phyloP scores from a whole-genome alignment of 2,329 filamentous ascomycete species.

The Diaporthe citriasiana region DNA sequence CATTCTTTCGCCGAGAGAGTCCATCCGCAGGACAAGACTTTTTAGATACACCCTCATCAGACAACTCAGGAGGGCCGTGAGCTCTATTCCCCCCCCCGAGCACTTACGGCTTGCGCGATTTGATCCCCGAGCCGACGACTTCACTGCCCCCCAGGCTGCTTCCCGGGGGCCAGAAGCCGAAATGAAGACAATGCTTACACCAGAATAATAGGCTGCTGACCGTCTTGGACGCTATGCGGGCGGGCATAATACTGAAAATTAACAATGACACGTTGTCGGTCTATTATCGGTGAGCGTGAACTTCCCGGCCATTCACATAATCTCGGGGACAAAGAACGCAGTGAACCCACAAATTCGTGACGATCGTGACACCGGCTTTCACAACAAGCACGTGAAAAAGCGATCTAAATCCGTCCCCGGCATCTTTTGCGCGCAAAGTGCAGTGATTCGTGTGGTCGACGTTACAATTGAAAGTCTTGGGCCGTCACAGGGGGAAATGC shows the following conservation, averaged over 20 bases:
- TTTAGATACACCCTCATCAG: neutral
- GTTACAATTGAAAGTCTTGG: slow-evolving; percentile 31
- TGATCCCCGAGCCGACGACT: neutral
- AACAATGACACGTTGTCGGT: neutral
- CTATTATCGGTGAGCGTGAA: neutral
- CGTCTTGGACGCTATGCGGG: neutral
- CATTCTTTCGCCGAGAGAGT: neutral
- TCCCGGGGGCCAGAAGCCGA: slow-evolving; percentile 13
- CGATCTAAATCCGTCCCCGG: slow-evolving; percentile 4
- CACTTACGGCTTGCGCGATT: neutral
- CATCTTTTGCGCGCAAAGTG: slow-evolving; percentile 1
- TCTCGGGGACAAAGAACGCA: slow-evolving; percentile 17
- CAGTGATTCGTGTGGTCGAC: slow-evolving; percentile 11
- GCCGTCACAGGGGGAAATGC: slow-evolving; percentile 26
- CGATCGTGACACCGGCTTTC: neutral
- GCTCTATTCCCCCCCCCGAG: neutral
- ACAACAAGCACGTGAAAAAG: neutral
- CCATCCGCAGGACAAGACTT: slow-evolving; percentile 19
- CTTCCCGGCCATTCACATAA: neutral
- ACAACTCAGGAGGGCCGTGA: neutral
- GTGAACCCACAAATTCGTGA: slow-evolving; percentile 6
- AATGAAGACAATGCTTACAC: slow-evolving; percentile 14
- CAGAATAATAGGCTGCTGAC: neutral
- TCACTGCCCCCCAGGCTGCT: neutral
- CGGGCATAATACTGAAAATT: neutral